Evolutionary conservation across 1,284 basidiomycete species (phyloP).

Genomic region (Mycosarcoma mackinlayi): DNA sequence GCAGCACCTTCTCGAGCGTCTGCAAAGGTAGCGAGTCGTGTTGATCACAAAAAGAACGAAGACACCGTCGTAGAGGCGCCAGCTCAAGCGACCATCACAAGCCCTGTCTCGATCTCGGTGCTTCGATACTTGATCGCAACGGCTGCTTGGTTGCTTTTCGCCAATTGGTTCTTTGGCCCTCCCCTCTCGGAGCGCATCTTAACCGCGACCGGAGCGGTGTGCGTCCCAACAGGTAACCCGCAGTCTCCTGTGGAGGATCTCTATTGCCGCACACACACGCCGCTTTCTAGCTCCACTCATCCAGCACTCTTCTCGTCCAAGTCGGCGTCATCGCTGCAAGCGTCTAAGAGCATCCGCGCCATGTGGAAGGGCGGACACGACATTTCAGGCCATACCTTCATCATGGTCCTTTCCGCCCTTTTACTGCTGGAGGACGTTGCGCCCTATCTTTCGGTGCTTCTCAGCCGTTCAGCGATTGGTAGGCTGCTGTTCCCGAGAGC

Average conservation of each 20-base stretch:
- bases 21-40: conserved; percentile 3
- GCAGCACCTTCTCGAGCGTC: conserved; percentile 8
- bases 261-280: conserved; percentile 52
- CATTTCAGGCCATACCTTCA: conserved; percentile 91
- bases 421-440: conserved; percentile 82
- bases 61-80: not conserved
- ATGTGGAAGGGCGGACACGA: conserved; percentile 83
- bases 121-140: conserved; percentile 42
- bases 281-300: conserved; percentile 31
- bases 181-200: conserved; percentile 81
- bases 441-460: conserved; percentile 61
- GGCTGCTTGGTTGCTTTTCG: conserved; percentile 66
- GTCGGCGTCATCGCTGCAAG: not conserved
- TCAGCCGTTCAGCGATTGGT: not conserved
- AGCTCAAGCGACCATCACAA: conserved; percentile 28
- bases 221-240: conserved; percentile 70
- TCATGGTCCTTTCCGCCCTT: conserved; percentile 84
- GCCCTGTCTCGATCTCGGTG: conserved; percentile 35
- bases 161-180: conserved; percentile 92
- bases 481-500: conserved; percentile 2
- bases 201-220: conserved; percentile 82
- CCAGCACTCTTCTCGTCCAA: conserved; percentile 28
- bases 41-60: conserved; percentile 23
- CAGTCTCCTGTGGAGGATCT: conserved; percentile 29
- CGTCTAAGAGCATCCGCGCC: conserved; percentile 20